Evolutionary conservation across 2,329 filamentous ascomycete species (phyloP).

Genomic region (Penicillium aurantiogriseum): DNA sequence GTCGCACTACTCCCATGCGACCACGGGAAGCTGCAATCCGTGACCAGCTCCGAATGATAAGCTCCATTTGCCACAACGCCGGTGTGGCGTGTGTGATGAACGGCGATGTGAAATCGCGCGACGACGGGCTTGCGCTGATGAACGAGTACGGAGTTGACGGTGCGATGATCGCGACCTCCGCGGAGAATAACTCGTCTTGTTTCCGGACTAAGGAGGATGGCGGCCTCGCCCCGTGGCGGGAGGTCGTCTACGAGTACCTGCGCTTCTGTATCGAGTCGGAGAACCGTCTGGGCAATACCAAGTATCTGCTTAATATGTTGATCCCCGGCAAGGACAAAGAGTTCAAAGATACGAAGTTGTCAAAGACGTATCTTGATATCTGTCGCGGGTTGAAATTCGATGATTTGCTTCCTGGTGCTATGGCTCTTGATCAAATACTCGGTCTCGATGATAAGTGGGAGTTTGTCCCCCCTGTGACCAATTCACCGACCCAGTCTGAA

Average conservation of each 20-base stretch:
- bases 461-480: slow-evolving; percentile 12
- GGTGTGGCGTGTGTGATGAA: slow-evolving; percentile 96
- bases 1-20: slow-evolving; percentile 93
- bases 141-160: slow-evolving; percentile 82
- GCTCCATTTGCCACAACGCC: slow-evolving; percentile 72
- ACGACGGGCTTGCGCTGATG: slow-evolving; percentile 69
- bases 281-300: slow-evolving; percentile 90
- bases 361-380: slow-evolving; percentile 69
- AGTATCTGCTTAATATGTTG: slow-evolving; percentile 82
- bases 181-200: slow-evolving; percentile 86
- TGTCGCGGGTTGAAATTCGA: slow-evolving; percentile 65
- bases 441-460: slow-evolving; percentile 30
- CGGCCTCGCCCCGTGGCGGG: slow-evolving; percentile 69
- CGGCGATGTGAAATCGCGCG: slow-evolving; percentile 77
- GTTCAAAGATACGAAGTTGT: slow-evolving; percentile 61
- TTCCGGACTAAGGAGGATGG: slow-evolving; percentile 71
- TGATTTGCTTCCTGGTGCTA: slow-evolving; percentile 63
- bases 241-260: slow-evolving; percentile 75
- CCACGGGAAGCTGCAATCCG: slow-evolving; percentile 84
- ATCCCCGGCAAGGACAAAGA: slow-evolving; percentile 73
- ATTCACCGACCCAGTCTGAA: not conserved
- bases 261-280: slow-evolving; percentile 70
- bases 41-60: slow-evolving; percentile 81
- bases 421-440: slow-evolving; percentile 62
- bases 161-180: slow-evolving; percentile 93